Conservation (phyloP, 2,329 filamentous ascomycete species). For the Xylariales sp. region DNA sequence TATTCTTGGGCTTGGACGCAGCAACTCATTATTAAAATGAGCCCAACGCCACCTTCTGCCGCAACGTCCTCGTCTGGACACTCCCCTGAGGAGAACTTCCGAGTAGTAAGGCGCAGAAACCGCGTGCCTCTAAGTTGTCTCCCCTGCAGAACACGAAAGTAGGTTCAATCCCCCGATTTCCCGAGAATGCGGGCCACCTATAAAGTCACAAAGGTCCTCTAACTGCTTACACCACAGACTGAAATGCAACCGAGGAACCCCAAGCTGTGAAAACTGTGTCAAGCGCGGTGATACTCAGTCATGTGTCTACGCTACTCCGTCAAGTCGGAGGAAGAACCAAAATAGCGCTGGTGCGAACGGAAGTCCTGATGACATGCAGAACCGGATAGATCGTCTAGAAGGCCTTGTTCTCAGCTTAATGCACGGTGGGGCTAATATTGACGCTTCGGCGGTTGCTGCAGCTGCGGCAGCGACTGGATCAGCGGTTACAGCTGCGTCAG, state of each 20-base stretch:
- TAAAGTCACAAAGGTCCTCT: too few relatives aligned
- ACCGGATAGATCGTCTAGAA: constrained; percentile 92
- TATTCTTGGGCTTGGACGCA: too few relatives aligned
- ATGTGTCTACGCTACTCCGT: constrained; percentile 78
- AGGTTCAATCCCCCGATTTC: constrained; percentile 30
- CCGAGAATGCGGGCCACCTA: too few relatives aligned
- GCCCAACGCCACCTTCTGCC: constrained; percentile 73
- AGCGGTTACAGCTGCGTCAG: constrained; percentile 24
- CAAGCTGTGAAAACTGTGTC: constrained; percentile 84
- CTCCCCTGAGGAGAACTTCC: constrained; percentile 81
- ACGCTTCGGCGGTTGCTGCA: constrained; percentile 31
- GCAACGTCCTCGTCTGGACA: constrained; percentile 71
- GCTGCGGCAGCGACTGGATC: constrained; percentile 19
- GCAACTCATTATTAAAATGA: constrained; percentile 61
- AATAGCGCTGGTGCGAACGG: constrained; percentile 46
- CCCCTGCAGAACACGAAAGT: constrained; percentile 90
- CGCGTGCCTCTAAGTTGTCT: constrained; percentile 87
- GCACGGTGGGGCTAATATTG: constrained; percentile 68
- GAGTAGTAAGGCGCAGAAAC: constrained; percentile 88
- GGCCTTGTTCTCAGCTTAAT: constrained; percentile 88
- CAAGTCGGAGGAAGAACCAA: constrained; percentile 69
- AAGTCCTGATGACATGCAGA: constrained; percentile 94
- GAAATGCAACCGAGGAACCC: constrained; percentile 89
- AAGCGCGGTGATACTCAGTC: constrained; percentile 77
- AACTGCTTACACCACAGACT: too few relatives aligned